phyloP scores from a whole-genome alignment of 2,329 filamentous ascomycete genomes.

The Diaporthe ilicicola region DNA sequence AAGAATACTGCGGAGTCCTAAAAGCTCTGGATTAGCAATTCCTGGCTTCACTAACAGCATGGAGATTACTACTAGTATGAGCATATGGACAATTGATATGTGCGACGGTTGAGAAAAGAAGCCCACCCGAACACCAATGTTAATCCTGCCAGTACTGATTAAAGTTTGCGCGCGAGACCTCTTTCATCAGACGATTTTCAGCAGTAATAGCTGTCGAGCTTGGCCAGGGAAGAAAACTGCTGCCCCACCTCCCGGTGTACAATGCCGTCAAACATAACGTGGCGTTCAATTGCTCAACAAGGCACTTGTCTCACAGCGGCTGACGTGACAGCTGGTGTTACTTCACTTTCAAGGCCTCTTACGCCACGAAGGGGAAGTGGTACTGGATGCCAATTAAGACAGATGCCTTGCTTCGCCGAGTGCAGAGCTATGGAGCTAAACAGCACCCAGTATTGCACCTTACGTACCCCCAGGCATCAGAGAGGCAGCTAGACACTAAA shows the following conservation, averaged over 20 bases:
- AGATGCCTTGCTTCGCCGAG: not conserved
- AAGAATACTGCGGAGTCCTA: not conserved
- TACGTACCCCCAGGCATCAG: not conserved
- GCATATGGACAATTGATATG: not conserved
- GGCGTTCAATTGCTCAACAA: constrained; percentile 12
- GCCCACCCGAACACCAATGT: not conserved
- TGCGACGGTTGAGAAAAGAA: not conserved
- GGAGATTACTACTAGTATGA: not conserved
- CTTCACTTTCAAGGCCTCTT: not conserved
- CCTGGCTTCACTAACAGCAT: not conserved
- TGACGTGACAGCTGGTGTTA: not conserved
- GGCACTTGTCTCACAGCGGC: not conserved
- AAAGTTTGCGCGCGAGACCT: not conserved
- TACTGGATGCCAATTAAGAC: not conserved
- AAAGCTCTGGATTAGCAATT: not conserved
- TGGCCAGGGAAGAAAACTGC: not conserved
- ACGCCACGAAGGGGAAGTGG: not conserved
- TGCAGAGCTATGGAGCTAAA: not conserved
- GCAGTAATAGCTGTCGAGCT: not conserved
- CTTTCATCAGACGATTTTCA: not conserved
- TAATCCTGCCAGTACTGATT: not conserved
- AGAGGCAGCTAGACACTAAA: not conserved
- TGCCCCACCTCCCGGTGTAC: not conserved
- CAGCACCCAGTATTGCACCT: not conserved
- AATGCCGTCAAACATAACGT: constrained; percentile 11